Conservation (phyloP, 2,329 filamentous ascomycete species). For the Colletotrichum tanaceti region DNA sequence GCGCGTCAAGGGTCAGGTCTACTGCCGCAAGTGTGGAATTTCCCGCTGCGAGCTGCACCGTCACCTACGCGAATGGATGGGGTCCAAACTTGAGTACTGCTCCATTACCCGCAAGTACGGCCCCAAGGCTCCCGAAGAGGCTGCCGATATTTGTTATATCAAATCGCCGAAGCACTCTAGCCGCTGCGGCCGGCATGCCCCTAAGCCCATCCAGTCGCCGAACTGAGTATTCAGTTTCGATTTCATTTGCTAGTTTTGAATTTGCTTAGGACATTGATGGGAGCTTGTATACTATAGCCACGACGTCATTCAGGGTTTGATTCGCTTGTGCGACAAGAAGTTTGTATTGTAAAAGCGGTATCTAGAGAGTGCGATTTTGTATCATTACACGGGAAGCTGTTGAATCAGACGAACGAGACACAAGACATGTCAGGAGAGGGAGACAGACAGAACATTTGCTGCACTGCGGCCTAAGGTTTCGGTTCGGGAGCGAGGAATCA, state of each 20-base stretch:
- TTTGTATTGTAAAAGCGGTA: not conserved
- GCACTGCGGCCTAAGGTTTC: not conserved
- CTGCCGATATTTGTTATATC: conserved; percentile 66
- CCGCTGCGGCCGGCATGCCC: conserved; percentile 67
- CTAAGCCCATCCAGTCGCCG: conserved; percentile 41
- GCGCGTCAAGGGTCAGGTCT: conserved; percentile 68
- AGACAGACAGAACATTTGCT: not conserved
- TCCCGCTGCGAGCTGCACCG: conserved; percentile 72
- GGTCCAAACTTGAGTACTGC: conserved; percentile 68
- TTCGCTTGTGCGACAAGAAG: not conserved
- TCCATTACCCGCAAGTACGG: conserved; percentile 69
- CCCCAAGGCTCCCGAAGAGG: conserved; percentile 57
- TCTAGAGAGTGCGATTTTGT: not conserved
- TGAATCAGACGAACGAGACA: not conserved
- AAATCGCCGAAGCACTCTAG: conserved; percentile 69
- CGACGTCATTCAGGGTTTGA: not conserved
- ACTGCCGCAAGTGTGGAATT: conserved; percentile 72
- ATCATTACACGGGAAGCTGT: conserved; percentile 11
- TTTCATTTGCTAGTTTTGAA: not conserved
- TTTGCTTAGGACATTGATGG: conserved; percentile 4
- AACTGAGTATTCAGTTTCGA: not conserved
- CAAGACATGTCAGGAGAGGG: not conserved
- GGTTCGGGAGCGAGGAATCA: not conserved
- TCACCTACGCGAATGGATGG: conserved; percentile 71
- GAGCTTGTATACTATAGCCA: not conserved